Evolutionary conservation across 169 alveolate genomes (phyloP).

Genomic region (Plasmodium fragile): DNA sequence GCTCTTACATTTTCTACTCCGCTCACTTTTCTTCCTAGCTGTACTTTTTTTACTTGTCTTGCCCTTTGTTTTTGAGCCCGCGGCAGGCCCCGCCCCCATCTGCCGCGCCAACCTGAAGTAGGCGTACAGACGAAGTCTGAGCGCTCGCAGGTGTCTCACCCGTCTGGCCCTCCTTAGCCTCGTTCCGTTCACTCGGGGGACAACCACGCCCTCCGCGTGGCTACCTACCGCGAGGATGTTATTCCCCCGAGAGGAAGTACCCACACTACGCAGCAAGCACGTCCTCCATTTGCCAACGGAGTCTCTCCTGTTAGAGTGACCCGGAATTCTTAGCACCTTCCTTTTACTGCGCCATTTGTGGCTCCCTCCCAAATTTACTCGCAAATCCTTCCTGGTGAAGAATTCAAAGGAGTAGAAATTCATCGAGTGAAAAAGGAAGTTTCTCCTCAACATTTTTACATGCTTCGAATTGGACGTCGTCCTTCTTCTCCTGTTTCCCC

Average conservation of each 20-base stretch:
- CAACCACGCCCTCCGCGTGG: background rate
- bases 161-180: slow-evolving; percentile 10
- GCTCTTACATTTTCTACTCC: background rate
- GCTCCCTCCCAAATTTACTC: background rate
- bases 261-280: background rate
- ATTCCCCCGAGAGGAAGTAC: background rate
- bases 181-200: slow-evolving; percentile 1
- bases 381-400: slow-evolving; percentile 24
- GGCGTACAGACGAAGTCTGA: slow-evolving; percentile 4
- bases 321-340: slow-evolving; percentile 23
- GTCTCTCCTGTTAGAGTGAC: background rate
- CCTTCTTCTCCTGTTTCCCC: no score
- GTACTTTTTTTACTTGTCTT: background rate
- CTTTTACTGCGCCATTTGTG: background rate
- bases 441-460: slow-evolving; percentile 18
- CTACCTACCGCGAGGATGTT: no score
- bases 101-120: background rate
- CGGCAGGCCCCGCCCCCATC: background rate
- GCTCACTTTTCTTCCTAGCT: background rate
- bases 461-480: background rate
- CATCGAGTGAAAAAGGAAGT: slow-evolving; percentile 49
- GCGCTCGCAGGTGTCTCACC: slow-evolving; percentile 1
- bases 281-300: background rate
- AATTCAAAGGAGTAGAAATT: slow-evolving; percentile 25
- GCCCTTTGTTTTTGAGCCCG: background rate